Base-by-base conservation (phyloP, 176 grass and related monocot genomes). In the Carex kokanica region DNA sequence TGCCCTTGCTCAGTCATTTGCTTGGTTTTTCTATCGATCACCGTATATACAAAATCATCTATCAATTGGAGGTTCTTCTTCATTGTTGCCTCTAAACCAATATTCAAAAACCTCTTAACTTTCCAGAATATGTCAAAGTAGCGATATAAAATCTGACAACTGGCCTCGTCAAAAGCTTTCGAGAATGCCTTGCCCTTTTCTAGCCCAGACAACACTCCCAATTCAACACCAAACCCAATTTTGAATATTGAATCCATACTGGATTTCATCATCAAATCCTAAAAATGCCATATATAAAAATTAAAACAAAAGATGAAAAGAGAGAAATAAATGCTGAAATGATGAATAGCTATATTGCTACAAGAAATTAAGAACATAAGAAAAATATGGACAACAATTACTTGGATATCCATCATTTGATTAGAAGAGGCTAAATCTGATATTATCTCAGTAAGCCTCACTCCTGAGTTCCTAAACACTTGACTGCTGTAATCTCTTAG, bases 231-330 rank as follows among this genome's bases (percentile, higher is more conserved):
- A 29, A 92, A 97, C 4, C 85, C 95, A 31, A 97, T 29, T 64
- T 59, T 85, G 83, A 93, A 97, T 84, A 94, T 91, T 1, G 95
- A 90, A 73, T 94, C 95, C 73, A 97, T 78, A 29, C 90, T 88
- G 2, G 90, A 81, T 62, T 87, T 90, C 92, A 92, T 92, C 21
- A 97, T 72, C 74, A 97, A 74, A 31, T 92, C 87, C 78, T 90
- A 79, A 15, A 15, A 58, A 58, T 56, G 15, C 1, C 2, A 59
- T 45, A 4, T 2, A 20, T 29, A 32, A 23, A 82, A 38, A 12
- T 8, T 14, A 4, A 58, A 56, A 56, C 12, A 1, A 58, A n/a
- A 58, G 4, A 41, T 1, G 7, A 45, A 45, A 41, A 41, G 5
- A 40, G 38, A 25, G 38, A 40, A 0, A 40, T 0, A 40, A 41